Conservation (phyloP, 768 basidiomycete genomes). For the Tulasnella sp. region DNA sequence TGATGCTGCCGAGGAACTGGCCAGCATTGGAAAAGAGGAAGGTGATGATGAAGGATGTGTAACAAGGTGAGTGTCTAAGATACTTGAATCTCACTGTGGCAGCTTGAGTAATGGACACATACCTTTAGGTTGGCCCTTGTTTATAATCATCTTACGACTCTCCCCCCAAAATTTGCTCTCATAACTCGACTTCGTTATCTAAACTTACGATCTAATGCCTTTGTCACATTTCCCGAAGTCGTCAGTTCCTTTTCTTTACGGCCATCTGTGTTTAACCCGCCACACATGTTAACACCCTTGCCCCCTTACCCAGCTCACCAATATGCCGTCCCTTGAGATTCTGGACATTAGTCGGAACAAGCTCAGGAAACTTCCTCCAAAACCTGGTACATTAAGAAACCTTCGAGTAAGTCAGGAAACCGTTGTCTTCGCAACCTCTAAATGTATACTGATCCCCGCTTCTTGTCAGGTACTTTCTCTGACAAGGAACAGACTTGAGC, state of each 20-base stretch:
- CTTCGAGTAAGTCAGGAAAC: slow-evolving; percentile 44
- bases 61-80: slow-evolving; percentile 20
- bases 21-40: slow-evolving; percentile 39
- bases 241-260: slow-evolving; percentile 44
- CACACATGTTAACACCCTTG: slow-evolving; percentile 13
- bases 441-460: background rate
- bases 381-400: slow-evolving; percentile 63
- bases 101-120: background rate
- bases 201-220: slow-evolving; percentile 73
- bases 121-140: slow-evolving; percentile 64
- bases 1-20: slow-evolving; percentile 65
- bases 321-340: slow-evolving; percentile 80
- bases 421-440: background rate
- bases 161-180: slow-evolving; percentile 62
- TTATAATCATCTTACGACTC: slow-evolving; percentile 64
- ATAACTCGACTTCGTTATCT: slow-evolving; percentile 69
- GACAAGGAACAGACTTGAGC: slow-evolving; percentile 68
- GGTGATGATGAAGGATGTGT: slow-evolving; percentile 32
- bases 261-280: slow-evolving; percentile 8
- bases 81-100: background rate
- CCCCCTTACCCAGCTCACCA: slow-evolving; percentile 45
- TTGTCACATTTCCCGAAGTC: slow-evolving; percentile 73
- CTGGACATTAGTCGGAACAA: slow-evolving; percentile 91
- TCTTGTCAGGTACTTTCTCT: slow-evolving; percentile 66
- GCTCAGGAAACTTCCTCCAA: slow-evolving; percentile 61